phyloP scores from a whole-genome alignment of 371 early-diverging fungal species.

The Lichtheimia ornata region DNA sequence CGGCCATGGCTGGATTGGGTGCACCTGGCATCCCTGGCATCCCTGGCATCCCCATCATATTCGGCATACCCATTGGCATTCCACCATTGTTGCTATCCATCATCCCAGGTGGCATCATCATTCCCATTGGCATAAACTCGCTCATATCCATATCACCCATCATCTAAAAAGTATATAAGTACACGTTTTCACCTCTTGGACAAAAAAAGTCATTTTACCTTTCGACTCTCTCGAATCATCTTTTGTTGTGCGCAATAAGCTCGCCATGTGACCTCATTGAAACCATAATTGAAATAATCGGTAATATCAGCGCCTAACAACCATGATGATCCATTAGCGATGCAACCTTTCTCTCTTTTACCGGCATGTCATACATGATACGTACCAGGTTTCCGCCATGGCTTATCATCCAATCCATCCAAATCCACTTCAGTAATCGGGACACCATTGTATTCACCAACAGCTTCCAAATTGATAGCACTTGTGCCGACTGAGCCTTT shows the following conservation, averaged over 20 bases:
- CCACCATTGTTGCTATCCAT: slow-evolving; percentile 51
- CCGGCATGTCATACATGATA: too few relatives aligned
- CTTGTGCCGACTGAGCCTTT: slow-evolving; percentile 28
- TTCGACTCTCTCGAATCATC: slow-evolving; percentile 69
- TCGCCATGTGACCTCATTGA: slow-evolving; percentile 94
- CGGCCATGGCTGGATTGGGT: slow-evolving; percentile 13
- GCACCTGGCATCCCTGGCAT: slow-evolving; percentile 26
- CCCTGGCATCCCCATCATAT: slow-evolving; percentile 23
- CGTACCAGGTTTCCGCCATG: slow-evolving; percentile 92
- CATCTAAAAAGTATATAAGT: slow-evolving; percentile 13
- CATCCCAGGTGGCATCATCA: slow-evolving; percentile 83
- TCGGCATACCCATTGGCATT: slow-evolving; percentile 25
- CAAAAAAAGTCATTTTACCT: slow-evolving; percentile 14
- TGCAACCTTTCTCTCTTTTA: background rate
- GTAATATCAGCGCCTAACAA: slow-evolving; percentile 82
- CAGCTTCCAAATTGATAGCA: slow-evolving; percentile 71
- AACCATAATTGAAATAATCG: slow-evolving; percentile 99
- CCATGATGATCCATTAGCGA: background rate
- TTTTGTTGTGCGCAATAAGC: slow-evolving; percentile 91
- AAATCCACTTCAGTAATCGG: slow-evolving; percentile 87
- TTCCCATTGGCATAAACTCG: slow-evolving; percentile 52
- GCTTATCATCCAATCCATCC: slow-evolving; percentile 91
- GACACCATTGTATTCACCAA: slow-evolving; percentile 78
- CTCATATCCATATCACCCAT: slow-evolving; percentile 46
- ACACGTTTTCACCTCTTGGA: background rate